Evolutionary conservation across 1,284 basidiomycete species (phyloP).

Genomic region (Grifola frondosa): DNA sequence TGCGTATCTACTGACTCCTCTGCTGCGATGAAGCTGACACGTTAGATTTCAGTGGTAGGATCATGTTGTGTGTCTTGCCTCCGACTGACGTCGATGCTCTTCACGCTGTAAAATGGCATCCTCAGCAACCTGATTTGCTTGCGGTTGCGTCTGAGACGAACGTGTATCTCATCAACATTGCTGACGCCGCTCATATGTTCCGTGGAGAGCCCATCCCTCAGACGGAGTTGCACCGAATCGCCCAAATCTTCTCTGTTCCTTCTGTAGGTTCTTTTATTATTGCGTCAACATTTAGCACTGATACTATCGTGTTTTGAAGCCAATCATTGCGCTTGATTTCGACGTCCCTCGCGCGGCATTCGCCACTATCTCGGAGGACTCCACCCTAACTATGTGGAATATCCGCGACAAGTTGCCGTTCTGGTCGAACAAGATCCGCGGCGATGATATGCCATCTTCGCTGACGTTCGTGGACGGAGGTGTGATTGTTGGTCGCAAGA

Average conservation of each 20-base stretch:
- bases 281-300: background rate
- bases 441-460: conserved; percentile 76
- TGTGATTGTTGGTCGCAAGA: conserved; percentile 75
- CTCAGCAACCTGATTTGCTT: conserved; percentile 70
- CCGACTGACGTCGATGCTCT: conserved; percentile 58
- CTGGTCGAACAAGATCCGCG: conserved; percentile 69
- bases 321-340: conserved; percentile 79
- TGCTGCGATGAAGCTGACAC: conserved; percentile 7
- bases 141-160: conserved; percentile 74
- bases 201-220: conserved; percentile 64
- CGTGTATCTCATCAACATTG: conserved; percentile 71
- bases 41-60: conserved; percentile 48
- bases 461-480: conserved; percentile 78
- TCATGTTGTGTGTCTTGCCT: conserved; percentile 70
- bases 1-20: conserved; percentile 37
- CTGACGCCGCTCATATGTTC: conserved; percentile 54
- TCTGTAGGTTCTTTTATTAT: conserved; percentile 50
- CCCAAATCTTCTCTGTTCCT: conserved; percentile 62
- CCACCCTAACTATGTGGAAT: conserved; percentile 76
- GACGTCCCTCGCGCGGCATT: conserved; percentile 70
- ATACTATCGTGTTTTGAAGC: conserved; percentile 39
- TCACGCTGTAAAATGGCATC: conserved; percentile 81
- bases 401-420: conserved; percentile 71
- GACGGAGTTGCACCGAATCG: conserved; percentile 62
- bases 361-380: conserved; percentile 77